phyloP scores from a whole-genome alignment of 306 rosid genomes.

The Quercus rubra region DNA sequence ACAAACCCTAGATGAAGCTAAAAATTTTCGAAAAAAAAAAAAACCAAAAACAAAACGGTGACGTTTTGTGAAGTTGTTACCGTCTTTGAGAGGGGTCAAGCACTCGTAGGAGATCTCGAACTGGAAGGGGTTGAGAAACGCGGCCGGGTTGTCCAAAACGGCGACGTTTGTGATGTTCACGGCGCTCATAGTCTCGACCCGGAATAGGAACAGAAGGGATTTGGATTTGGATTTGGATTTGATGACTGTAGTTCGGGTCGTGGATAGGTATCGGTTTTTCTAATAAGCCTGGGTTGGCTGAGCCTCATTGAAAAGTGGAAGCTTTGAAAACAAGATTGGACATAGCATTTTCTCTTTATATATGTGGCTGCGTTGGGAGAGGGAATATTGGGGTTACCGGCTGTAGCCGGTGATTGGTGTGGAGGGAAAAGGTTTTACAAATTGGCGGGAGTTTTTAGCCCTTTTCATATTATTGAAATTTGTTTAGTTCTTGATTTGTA shows the following conservation, averaged over 20 bases:
- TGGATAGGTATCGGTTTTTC: background rate
- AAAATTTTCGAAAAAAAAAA: too few relatives aligned
- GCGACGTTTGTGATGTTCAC: too few relatives aligned
- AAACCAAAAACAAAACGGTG: too few relatives aligned
- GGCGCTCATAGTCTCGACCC: conserved; percentile 29
- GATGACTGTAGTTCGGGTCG: background rate
- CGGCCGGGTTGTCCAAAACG: too few relatives aligned
- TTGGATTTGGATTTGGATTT: too few relatives aligned
- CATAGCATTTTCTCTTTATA: background rate
- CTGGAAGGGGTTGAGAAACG: too few relatives aligned
- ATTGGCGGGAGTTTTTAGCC: conserved; percentile 23
- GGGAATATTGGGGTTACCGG: conserved; percentile 6
- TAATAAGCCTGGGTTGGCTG: conserved; percentile 6
- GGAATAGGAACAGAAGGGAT: conserved; percentile 16
- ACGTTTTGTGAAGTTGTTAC: too few relatives aligned
- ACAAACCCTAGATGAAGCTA: background rate
- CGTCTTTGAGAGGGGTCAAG: too few relatives aligned
- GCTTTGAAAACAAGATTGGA: background rate
- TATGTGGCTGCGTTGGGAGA: background rate
- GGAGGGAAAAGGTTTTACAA: conserved; percentile 19
- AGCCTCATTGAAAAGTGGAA: conserved; percentile 2
- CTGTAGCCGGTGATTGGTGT: conserved; percentile 4
- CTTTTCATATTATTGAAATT: background rate
- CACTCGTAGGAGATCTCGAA: too few relatives aligned
- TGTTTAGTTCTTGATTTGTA: too few relatives aligned